A percentile compares a stretch with the other conserved stretches of the same genome.
These are phyloP conservation scores for Chalara sp. DNA, from an alignment of 2,329 filamentous ascomycete genomes.

Conservation along the genomic window DNA sequence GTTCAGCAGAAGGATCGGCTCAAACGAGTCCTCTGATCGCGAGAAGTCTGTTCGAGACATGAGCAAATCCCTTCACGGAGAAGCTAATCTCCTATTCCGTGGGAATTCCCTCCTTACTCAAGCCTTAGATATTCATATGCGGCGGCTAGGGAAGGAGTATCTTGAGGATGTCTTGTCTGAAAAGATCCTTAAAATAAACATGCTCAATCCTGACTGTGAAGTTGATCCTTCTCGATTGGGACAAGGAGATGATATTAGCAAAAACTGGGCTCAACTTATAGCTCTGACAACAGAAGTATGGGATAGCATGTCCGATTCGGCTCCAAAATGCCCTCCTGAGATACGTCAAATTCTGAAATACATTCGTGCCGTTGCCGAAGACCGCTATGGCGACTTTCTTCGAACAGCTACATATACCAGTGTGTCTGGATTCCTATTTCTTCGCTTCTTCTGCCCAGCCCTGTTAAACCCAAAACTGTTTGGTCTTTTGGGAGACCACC, in stretches of 20 bases:
- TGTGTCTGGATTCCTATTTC: constrained; percentile 88
- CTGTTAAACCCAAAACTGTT: constrained; percentile 93
- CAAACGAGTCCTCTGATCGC: constrained; percentile 65
- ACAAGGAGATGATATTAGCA: constrained; percentile 62
- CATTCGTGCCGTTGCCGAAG: constrained; percentile 84
- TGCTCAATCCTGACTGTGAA: constrained; percentile 86
- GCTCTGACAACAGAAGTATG: constrained; percentile 76
- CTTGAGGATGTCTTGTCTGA: constrained; percentile 80
- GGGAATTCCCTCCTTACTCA: constrained; percentile 94
- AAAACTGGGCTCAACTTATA: constrained; percentile 76
- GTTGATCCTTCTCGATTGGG: constrained; percentile 80
- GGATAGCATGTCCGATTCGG: constrained; percentile 74
- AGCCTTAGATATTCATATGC: constrained; percentile 92
- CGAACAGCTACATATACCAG: constrained; percentile 88
- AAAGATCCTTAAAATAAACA: constrained; percentile 83
- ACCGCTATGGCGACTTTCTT: constrained; percentile 88
- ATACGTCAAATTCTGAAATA: constrained; percentile 83
- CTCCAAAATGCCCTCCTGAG: constrained; percentile 69
- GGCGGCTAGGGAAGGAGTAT: constrained; percentile 86
- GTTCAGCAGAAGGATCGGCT: constrained; percentile 64
- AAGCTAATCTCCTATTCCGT: constrained; percentile 91
- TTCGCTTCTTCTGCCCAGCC: constrained; percentile 94
- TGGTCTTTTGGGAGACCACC: constrained; percentile 75
- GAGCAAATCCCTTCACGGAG: constrained; percentile 71
- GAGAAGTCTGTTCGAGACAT: constrained; percentile 70